A percentile compares a stretch with the other conserved stretches of the same genome.
These are phyloP conservation scores for Solanum dulcamara DNA, from an alignment of 257 asterid species.

Conservation along the genomic window DNA sequence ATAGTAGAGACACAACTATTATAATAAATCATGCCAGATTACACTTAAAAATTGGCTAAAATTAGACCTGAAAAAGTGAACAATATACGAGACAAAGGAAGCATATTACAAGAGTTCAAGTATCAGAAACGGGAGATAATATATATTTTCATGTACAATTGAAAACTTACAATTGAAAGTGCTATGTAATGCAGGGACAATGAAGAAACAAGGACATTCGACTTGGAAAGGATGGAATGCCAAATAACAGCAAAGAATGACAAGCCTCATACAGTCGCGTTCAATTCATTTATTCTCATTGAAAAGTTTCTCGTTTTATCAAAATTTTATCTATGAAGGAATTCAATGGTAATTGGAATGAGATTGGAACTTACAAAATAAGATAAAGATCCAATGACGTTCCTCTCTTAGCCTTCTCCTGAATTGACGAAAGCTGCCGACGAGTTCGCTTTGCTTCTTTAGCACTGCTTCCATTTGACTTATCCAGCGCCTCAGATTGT, in stretches of 20 bases:
- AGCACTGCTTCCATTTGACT: conserved; percentile 37
- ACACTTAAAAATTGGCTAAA: neutral
- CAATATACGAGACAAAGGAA: neutral
- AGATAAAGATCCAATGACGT: conserved; percentile 60
- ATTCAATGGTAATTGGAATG: neutral
- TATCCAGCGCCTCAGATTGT: conserved; percentile 19
- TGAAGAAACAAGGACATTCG: neutral
- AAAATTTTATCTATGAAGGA: neutral
- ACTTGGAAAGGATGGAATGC: neutral
- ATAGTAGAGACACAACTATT: neutral
- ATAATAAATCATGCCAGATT: neutral
- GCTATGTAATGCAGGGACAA: neutral
- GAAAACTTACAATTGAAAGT: neutral
- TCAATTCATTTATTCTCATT: neutral
- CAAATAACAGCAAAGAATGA: neutral
- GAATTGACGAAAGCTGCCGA: conserved; percentile 44
- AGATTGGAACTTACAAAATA: conserved; percentile 55
- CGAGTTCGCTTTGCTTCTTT: conserved; percentile 62
- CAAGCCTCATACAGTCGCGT: neutral
- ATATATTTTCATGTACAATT: neutral
- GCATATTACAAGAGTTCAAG: neutral
- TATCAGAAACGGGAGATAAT: neutral
- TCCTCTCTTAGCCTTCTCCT: conserved; percentile 59
- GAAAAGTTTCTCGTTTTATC: neutral
- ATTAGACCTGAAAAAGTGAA: neutral